Percentiles rank a stretch among this genome's conserved stretches.
Evolutionary conservation across 345 rosid genomes (phyloP).

Genomic region (Gossypium rotundifolium): DNA sequence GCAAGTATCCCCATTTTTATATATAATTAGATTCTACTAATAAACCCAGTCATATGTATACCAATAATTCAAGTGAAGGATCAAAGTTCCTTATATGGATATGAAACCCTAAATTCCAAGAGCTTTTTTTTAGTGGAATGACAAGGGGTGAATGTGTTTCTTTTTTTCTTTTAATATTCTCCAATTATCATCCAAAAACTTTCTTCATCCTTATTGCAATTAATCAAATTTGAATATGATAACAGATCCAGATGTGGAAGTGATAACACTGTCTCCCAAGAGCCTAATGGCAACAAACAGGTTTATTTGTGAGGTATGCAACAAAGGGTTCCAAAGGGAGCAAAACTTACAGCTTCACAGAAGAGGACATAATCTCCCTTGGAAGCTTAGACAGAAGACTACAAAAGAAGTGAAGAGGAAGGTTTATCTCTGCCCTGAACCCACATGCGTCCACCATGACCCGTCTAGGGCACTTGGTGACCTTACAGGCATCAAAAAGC

Average conservation of each 20-base stretch:
- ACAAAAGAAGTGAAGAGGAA: constrained; percentile 73
- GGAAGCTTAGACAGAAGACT: constrained; percentile 73
- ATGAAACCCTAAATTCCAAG: background rate
- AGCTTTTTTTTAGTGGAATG: background rate
- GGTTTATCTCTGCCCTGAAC: constrained; percentile 81
- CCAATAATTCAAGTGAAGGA: background rate
- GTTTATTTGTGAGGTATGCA: constrained; percentile 84
- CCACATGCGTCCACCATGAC: constrained; percentile 84
- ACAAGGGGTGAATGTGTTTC: too few species aligned
- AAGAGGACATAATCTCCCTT: constrained; percentile 86
- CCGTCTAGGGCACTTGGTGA: constrained; percentile 81
- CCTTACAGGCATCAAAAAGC: constrained; percentile 80
- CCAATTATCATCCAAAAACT: too few species aligned
- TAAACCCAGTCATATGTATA: background rate
- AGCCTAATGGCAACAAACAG: constrained; percentile 84
- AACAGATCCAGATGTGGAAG: constrained; percentile 82
- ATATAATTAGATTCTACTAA: background rate
- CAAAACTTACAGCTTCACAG: constrained; percentile 81
- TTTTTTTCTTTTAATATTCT: too few species aligned
- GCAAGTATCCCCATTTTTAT: constrained; percentile 46
- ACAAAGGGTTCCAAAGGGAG: constrained; percentile 82
- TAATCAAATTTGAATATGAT: background rate
- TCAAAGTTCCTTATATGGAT: background rate
- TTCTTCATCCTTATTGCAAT: too few species aligned
- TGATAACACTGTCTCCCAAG: constrained; percentile 80